Evolutionary conservation across 148 eudicot genomes (phyloP), one percentile per base, ranked within the genome.

Genomic region (Dianthus caryophyllus): DNA sequence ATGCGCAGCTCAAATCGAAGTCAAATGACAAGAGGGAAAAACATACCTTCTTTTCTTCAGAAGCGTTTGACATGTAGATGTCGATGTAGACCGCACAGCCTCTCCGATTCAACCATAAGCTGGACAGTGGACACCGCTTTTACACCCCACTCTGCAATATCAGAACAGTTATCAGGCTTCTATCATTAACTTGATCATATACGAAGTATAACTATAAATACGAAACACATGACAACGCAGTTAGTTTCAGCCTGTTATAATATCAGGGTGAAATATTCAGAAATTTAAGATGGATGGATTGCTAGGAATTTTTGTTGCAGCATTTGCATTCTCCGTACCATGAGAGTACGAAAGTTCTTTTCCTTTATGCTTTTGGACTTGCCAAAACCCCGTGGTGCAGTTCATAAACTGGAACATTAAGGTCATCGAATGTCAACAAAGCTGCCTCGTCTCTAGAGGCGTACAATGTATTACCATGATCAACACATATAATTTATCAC

Each of bases 301-400:
- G 75, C 89, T 87, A 13, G 82, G 70, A 17, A 81, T 44, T 72
- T 83, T 89, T 77, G 80, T 87, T 24, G 76, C 43, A 30, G 71
- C 65, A 51, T 87, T 84, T 10, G 83, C 21, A 56, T 74, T 84
- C 43, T 83, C 87, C 6, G 87, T n/a, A 52, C 81, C 95, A 70
- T 84, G 84, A 13, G 96, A 95, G 47, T 89, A 29, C 74, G 73
- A 72, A 86, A 30, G 74, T 78, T 82, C 83, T 69, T 80, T 69
- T 87, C 90, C 82, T 90, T 92, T 13, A 88, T 73, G 25, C 77
- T 81, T 74, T 94, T 97, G 62, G 88, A 94, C 76, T 94, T 94
- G 70, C 90, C 68, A 22, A 96, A 88, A 11, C 96, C 98, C 84
- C 62, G 82, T 16, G 90, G 98, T 63, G 90, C 95, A 11, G 90